Evolutionary conservation across 768 basidiomycete genomes (phyloP).

Genomic region (Inosperma sp.): DNA sequence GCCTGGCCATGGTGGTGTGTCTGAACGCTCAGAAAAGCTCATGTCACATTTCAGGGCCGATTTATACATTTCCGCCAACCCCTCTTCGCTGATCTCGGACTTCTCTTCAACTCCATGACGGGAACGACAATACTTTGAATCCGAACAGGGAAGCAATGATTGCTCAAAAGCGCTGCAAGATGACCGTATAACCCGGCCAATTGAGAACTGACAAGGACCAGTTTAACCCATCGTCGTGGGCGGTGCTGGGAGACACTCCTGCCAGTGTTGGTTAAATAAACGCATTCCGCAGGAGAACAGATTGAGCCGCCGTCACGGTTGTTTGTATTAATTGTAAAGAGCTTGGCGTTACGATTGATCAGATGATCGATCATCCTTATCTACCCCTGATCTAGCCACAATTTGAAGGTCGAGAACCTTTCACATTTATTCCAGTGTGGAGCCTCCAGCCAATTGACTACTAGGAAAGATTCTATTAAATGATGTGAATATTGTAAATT

Average conservation of each 20-base stretch:
- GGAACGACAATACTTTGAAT: neutral
- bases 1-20: conserved; percentile 7
- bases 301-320: no score
- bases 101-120: neutral
- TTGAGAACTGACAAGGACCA: neutral
- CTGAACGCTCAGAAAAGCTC: neutral
- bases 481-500: no score
- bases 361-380: conserved; percentile 4
- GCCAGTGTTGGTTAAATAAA: no score
- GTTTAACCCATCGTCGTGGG: no score
- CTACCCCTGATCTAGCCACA: no score
- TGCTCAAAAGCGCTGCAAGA: neutral
- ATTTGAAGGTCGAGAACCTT: no score
- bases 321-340: no score
- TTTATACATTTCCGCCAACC: neutral
- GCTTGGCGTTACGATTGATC: neutral
- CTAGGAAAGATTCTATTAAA: no score
- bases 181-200: no score
- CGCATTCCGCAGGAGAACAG: neutral
- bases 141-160: neutral
- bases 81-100: conserved; percentile 7
- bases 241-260: no score
- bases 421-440: no score
- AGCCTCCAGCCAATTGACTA: no score
- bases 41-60: neutral